Conservation (phyloP, 192 early-diverging fungal genomes). For the Umbelopsis isabellina region DNA sequence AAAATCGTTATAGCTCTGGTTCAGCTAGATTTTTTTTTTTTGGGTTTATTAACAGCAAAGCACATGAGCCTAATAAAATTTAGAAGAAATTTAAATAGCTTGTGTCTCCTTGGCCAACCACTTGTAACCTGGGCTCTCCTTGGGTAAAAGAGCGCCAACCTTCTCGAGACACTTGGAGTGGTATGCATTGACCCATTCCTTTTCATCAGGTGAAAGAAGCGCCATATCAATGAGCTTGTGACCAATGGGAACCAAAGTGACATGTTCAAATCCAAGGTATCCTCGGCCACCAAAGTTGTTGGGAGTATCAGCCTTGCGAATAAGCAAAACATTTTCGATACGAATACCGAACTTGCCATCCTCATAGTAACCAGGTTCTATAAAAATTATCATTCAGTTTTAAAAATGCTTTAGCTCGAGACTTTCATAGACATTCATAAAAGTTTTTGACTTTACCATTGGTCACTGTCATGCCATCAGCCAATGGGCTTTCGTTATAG, state of each 20-base stretch:
- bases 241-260: conserved; percentile 89
- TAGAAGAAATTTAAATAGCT: conserved; percentile 55
- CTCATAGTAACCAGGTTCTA: conserved; percentile 96
- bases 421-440: background rate
- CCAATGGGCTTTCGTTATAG: conserved; percentile 77
- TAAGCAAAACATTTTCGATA: conserved; percentile 92
- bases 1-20: background rate
- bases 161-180: conserved; percentile 75
- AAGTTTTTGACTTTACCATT: conserved; percentile 57
- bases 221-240: conserved; percentile 75
- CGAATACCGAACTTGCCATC: conserved; percentile 97
- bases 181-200: conserved; percentile 88
- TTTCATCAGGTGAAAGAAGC: conserved; percentile 76
- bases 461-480: conserved; percentile 93
- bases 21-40: background rate
- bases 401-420: background rate
- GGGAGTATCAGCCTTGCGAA: conserved; percentile 70
- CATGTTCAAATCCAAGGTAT: conserved; percentile 90
- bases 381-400: background rate
- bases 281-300: conserved; percentile 85
- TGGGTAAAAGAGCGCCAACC: conserved; percentile 77
- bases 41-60: background rate
- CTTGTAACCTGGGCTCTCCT: conserved; percentile 65
- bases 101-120: conserved; percentile 88
- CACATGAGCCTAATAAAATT: background rate